phyloP scores from a whole-genome alignment of 176 grass and related monocot species.

The Bromus sterilis region DNA sequence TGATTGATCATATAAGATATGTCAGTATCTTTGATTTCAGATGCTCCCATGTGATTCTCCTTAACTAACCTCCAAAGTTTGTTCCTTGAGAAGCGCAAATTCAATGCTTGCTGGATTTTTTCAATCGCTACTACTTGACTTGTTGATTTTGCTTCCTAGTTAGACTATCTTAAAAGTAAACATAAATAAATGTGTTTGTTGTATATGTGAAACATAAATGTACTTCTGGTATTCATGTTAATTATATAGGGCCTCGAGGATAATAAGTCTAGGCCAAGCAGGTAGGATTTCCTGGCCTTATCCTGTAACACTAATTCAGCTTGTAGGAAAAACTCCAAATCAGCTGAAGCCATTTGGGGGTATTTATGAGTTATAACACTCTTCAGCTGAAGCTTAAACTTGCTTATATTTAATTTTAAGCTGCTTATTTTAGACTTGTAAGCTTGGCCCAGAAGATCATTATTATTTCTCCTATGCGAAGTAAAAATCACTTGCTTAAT shows the following conservation, averaged over 20 bases:
- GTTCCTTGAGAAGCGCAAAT: not conserved
- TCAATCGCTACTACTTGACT: not conserved
- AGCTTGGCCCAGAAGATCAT: not conserved
- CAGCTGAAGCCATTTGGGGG: not conserved
- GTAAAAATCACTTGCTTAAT: not conserved
- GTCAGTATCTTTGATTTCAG: not conserved
- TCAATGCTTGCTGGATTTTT: constrained; percentile 2
- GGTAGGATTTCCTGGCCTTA: not conserved
- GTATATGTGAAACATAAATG: constrained; percentile 1
- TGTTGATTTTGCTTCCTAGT: not conserved
- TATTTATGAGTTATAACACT: not conserved
- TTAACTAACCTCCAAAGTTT: not conserved
- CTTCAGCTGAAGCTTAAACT: not conserved
- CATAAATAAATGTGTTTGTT: not conserved
- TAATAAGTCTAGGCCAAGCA: not conserved
- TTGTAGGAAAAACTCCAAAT: constrained; percentile 14
- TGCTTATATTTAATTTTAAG: not conserved
- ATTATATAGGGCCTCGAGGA: not conserved
- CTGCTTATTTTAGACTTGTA: not conserved
- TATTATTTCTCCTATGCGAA: not conserved
- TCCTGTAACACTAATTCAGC: not conserved
- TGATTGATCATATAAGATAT: not conserved
- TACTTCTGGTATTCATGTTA: constrained; percentile 6
- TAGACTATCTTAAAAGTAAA: not conserved
- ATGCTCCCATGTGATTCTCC: not conserved